Base-by-base conservation (phyloP, 495 filamentous ascomycete genomes). In the Cudoniella acicularis region DNA sequence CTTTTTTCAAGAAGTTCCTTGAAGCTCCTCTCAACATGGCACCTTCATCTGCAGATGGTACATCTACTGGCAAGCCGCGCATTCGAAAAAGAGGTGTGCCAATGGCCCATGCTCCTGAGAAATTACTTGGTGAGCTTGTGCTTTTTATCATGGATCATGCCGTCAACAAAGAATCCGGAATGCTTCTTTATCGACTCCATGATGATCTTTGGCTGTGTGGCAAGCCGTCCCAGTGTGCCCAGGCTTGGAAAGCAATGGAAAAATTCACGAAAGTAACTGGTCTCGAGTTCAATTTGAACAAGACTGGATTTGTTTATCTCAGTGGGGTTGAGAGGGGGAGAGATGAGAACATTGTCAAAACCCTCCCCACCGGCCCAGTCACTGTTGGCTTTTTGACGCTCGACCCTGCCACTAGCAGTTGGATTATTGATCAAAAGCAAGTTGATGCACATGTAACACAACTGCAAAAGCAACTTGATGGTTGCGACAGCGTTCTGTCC, bases 131-230 rank as follows among this genome's bases (percentile, higher is more conserved):
- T 0, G 87, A 90, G 56, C 67, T 79, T 1, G 72, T 88, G 8
- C 70, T 90, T 0, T 88, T 87, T 67, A 82, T 81, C 62, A 78
- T 89, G 77, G 87, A 90, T 52, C 81, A 82, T 51, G 76, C 81
- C 2, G 78, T 90, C 46, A 88, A 89, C 49, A 79, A 84, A 53
- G 64, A 70, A 45, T 79, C 85, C 0, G 70, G 81, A 2, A 72
- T 77, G 21, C 74, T 82, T 26, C 71, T 89, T 2, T 87, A 88
- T 57, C 83, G 86, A 0, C 68, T 88, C 18, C 82, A 87, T 59
- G 86, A 88, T 63, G 87, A 90, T 64, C 78, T 90, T 53, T 89
- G 85, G 84, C 78, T 89, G 55, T 84, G 83, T 73, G 79, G 82
- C n/a, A 69, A 82, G 20, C 78, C 81, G 21, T 58, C 72, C 8